Conservation (phyloP, 495 filamentous ascomycete species). For the Hypoxylon crocopeplum region DNA sequence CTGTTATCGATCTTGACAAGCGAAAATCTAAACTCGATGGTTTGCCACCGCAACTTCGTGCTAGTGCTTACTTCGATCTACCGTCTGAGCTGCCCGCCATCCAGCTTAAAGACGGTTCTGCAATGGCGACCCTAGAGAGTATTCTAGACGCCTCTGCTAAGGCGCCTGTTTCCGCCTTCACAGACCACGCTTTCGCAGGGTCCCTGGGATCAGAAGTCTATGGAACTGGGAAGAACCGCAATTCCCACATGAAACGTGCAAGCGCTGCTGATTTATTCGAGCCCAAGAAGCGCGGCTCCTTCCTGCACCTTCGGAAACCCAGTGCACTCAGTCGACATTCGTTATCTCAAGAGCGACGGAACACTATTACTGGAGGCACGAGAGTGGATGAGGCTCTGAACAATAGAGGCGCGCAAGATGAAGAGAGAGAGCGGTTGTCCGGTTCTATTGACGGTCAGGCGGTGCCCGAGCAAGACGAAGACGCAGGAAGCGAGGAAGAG, state of each 20-base stretch:
- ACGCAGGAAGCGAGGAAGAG: slow-evolving; percentile 44
- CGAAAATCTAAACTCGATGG: slow-evolving; percentile 52
- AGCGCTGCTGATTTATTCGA: slow-evolving; percentile 33
- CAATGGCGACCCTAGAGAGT: slow-evolving; percentile 87
- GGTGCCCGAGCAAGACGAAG: slow-evolving; percentile 49
- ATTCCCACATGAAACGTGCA: slow-evolving; percentile 38
- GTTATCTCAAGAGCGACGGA: slow-evolving; percentile 25
- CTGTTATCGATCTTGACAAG: slow-evolving; percentile 43
- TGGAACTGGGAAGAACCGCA: slow-evolving; percentile 55
- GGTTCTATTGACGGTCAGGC: slow-evolving; percentile 42
- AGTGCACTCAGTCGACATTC: slow-evolving; percentile 39
- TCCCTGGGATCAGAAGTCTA: slow-evolving; percentile 72
- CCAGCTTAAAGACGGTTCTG: slow-evolving; percentile 78
- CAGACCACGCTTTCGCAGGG: slow-evolving; percentile 87
- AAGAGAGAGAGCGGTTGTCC: slow-evolving; percentile 34
- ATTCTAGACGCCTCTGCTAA: slow-evolving; percentile 93
- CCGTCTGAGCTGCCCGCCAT: slow-evolving; percentile 62
- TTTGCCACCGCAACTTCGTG: slow-evolving; percentile 87
- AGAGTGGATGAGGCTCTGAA: slow-evolving; percentile 21
- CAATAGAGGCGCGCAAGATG: slow-evolving; percentile 42
- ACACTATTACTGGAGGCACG: slow-evolving; percentile 20
- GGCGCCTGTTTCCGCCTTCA: slow-evolving; percentile 94
- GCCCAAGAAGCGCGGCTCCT: slow-evolving; percentile 46
- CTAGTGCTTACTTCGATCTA: slow-evolving; percentile 87
- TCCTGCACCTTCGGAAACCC: slow-evolving; percentile 44